Evolutionary conservation across 805 yeast species (phyloP).

Genomic region (Spathaspora hagerdaliae): DNA sequence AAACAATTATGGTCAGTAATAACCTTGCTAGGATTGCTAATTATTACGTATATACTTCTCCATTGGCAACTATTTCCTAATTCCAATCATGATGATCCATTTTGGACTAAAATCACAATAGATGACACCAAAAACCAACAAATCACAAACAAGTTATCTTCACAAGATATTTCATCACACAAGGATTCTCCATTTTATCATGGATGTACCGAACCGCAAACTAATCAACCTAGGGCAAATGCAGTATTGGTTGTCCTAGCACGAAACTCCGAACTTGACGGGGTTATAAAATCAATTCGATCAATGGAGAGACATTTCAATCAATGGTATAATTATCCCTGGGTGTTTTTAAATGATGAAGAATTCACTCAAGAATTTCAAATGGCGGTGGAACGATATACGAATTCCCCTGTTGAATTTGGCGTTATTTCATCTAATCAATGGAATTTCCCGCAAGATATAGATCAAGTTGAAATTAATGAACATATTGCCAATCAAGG

Average conservation of each 20-base stretch:
- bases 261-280: constrained; percentile 72
- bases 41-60: no score
- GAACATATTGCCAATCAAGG: constrained; percentile 72
- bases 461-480: constrained; percentile 40
- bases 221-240: constrained; percentile 49
- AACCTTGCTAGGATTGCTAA: no score
- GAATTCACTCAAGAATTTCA: constrained; percentile 67
- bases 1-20: no score
- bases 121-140: background rate
- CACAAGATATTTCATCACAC: constrained; percentile 9
- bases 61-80: background rate
- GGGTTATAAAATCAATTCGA: constrained; percentile 68
- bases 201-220: constrained; percentile 53
- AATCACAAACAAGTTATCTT: constrained; percentile 2
- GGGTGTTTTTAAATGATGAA: constrained; percentile 83
- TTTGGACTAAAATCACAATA: background rate
- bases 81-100: constrained; percentile 6
- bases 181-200: constrained; percentile 43
- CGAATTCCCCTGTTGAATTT: constrained; percentile 64
- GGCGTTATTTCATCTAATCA: constrained; percentile 55
- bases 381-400: constrained; percentile 43
- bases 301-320: constrained; percentile 86
- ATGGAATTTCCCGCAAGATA: constrained; percentile 62
- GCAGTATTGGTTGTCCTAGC: constrained; percentile 86
- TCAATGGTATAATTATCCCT: constrained; percentile 91